These are phyloP conservation scores for Pseudogymnoascus sp. DNA, from an alignment of 2,329 filamentous ascomycete genomes.

Conservation along the genomic window DNA sequence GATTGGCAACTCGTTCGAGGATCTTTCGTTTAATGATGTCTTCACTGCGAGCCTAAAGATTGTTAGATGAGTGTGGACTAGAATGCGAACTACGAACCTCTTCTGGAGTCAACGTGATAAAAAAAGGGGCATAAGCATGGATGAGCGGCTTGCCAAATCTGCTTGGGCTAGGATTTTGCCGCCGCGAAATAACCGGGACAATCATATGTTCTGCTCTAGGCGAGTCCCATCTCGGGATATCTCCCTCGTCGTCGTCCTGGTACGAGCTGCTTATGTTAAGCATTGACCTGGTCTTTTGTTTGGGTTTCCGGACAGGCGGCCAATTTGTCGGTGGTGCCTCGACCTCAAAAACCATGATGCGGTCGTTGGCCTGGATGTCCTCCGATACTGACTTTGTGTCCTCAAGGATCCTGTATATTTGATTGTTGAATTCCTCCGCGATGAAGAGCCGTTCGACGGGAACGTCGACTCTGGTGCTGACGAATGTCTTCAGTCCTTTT, in stretches of 20 bases:
- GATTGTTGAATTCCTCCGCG: conserved; percentile 72
- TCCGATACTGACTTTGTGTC: conserved; percentile 63
- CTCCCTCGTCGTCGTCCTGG: conserved; percentile 37
- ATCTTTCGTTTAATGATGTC: conserved; percentile 74
- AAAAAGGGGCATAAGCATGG: conserved; percentile 43
- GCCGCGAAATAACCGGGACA: conserved; percentile 63
- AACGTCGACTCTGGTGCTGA: conserved; percentile 60
- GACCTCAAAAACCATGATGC: conserved; percentile 67
- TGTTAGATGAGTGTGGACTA: conserved; percentile 29
- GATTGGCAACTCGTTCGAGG: conserved; percentile 63
- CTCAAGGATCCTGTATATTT: conserved; percentile 80
- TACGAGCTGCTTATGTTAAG: conserved; percentile 38
- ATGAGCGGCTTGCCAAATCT: conserved; percentile 30
- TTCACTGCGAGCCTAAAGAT: conserved; percentile 42
- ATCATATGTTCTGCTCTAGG: conserved; percentile 56
- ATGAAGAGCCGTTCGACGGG: conserved; percentile 61
- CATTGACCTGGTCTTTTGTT: conserved; percentile 38
- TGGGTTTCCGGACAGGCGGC: conserved; percentile 43
- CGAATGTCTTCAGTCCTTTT: conserved; percentile 57
- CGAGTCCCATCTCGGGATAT: conserved; percentile 47
- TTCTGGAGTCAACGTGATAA: conserved; percentile 65
- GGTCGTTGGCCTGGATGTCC: conserved; percentile 54
- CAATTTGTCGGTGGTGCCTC: conserved; percentile 73
- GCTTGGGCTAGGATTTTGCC: conserved; percentile 27
- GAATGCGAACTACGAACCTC: conserved; percentile 43